Percentiles rank a stretch among this genome's conserved stretches.
These are phyloP conservation scores for Gymnopilus junonius DNA, from an alignment of 768 basidiomycete species.

Conservation along the genomic window DNA sequence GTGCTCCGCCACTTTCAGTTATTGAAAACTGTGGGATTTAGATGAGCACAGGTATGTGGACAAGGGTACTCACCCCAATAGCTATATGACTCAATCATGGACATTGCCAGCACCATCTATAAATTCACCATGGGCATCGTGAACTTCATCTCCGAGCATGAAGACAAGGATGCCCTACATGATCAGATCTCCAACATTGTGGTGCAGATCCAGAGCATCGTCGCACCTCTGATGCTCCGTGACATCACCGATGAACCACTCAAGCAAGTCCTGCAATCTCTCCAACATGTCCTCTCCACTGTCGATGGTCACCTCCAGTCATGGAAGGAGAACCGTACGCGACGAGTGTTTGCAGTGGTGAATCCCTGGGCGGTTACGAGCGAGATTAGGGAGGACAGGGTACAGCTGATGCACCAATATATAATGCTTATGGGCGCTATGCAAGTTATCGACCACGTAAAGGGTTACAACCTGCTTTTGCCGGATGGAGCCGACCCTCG, in stretches of 20 bases:
- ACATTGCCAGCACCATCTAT: conserved; percentile 10
- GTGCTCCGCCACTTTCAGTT: no score
- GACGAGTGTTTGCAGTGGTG: conserved; percentile 9
- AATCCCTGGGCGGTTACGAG: conserved; percentile 14
- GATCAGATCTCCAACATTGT: conserved; percentile 18
- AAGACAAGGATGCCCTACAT: conserved; percentile 11
- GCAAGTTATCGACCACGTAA: conserved; percentile 18
- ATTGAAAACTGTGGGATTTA: no score
- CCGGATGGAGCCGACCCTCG: conserved; percentile 2
- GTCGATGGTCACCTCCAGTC: conserved; percentile 13
- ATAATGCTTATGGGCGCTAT: conserved; percentile 17
- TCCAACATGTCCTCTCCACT: conserved; percentile 5
- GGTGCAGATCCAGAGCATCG: conserved; percentile 16
- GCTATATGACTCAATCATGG: conserved; percentile 5
- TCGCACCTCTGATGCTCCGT: conserved; percentile 16
- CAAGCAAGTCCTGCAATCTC: conserved; percentile 9
- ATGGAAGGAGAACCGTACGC: conserved; percentile 18
- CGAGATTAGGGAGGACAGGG: conserved; percentile 19
- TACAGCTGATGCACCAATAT: conserved; percentile 16
- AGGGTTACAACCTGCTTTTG: conserved; percentile 16
- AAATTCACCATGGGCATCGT: conserved; percentile 13
- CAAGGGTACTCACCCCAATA: no score
- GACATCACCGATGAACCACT: conserved; percentile 8
- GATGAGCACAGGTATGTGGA: no score
- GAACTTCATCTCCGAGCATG: conserved; percentile 20